Evolutionary conservation across 2,329 filamentous ascomycete species (phyloP), one percentile per base, ranked within the genome.

Genomic region (Alternaria atra): DNA sequence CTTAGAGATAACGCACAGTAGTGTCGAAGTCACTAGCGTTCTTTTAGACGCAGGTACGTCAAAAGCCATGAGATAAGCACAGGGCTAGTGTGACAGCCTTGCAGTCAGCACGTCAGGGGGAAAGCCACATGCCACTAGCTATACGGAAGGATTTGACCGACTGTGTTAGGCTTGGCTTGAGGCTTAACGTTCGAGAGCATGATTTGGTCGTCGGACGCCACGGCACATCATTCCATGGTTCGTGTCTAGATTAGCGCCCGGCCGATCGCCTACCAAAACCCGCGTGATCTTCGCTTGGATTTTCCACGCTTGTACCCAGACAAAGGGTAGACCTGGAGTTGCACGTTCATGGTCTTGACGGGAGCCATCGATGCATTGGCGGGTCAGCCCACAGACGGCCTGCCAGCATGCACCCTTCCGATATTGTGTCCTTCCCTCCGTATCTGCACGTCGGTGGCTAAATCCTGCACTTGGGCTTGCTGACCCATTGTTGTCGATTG

Each of bases 61-160:
- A 17, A 20, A 34, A 55, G 25, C 30, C 13, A 35, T 52, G 35
- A 51, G 58, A 61, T 61, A 61, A 52, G 58, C 54, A 46, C 29
- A 43, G 20, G 47, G 47, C 46, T 60, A 60, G 55, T 55, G 60
- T 52, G 47, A 52, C 52, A 55, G 60, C 60, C 55, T 59, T 47
- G 56, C 51, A 60, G 39, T 52, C 29, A 55, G 25, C 5, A 34
- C 23, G 17, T 53, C 58, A 52, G 43, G 30, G 37, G 27, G 27
- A 34, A 32, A 20, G 53, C 46, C 53, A 60, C 53, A 29, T 8
- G 32, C 30, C 53, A 47, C 54, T 57, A 57, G 29, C 40, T 20
- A 35, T 6, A 15, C 52, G 40, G 54, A 29, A 52, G 47, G 43
- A 47, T 37, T 48, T 43, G 46, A 47, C 40, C 34, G 53, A 40